Conservation (phyloP, 108 stramenopile species). For the Cylindrotheca fusiformis region DNA sequence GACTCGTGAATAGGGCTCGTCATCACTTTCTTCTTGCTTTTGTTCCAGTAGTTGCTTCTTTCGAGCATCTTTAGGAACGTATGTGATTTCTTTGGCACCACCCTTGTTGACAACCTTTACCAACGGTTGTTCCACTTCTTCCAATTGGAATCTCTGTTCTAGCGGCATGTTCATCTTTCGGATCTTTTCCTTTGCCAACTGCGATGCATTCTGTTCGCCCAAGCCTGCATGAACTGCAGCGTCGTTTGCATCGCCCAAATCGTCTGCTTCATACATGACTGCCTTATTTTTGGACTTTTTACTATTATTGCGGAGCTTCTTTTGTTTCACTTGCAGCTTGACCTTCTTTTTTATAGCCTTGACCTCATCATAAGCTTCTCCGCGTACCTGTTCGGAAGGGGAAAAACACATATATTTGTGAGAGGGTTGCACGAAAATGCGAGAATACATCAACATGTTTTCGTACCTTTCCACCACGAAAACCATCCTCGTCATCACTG, state of each 20-base stretch:
- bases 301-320: conserved; percentile 24
- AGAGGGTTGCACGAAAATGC: no score
- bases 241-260: conserved; percentile 39
- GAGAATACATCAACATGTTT: no score
- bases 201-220: conserved; percentile 38
- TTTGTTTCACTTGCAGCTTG: conserved; percentile 21
- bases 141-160: conserved; percentile 57
- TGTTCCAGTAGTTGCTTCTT: conserved; percentile 34
- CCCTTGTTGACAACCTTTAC: conserved; percentile 54
- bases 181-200: conserved; percentile 42
- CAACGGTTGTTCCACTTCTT: conserved; percentile 46
- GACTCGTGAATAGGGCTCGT: conserved; percentile 3
- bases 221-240: conserved; percentile 56
- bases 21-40: conserved; percentile 11
- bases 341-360: conserved; percentile 32
- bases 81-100: conserved; percentile 70
- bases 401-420: no score
- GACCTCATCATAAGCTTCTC: conserved; percentile 66
- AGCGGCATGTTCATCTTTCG: conserved; percentile 65
- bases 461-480: conserved; percentile 80
- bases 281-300: conserved; percentile 46
- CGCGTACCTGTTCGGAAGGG: no score
- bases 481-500: conserved; percentile 78
- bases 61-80: conserved; percentile 60
- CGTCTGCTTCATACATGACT: conserved; percentile 70